phyloP scores from a whole-genome alignment of 495 filamentous ascomycete species.

The Trichoderma virens region DNA sequence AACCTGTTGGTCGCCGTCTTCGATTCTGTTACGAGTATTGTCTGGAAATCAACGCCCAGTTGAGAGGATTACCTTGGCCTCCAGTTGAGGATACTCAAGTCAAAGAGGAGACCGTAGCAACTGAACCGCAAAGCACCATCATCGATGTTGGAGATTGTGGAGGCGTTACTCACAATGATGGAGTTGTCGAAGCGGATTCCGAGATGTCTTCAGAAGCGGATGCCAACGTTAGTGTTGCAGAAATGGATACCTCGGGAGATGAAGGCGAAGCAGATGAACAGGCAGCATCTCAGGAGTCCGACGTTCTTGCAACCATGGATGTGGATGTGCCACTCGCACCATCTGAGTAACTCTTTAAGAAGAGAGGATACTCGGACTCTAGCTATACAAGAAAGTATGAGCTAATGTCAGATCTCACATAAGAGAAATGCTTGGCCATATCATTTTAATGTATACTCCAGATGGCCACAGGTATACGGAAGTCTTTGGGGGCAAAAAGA shows the following conservation, averaged over 20 bases:
- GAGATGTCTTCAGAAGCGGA: neutral
- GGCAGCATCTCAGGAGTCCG: neutral
- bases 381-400: too few species aligned
- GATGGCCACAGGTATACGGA: too few species aligned
- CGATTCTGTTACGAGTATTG: constrained; percentile 7
- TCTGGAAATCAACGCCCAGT: constrained; percentile 1
- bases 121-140: neutral
- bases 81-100: neutral
- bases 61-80: neutral
- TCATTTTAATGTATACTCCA: too few species aligned
- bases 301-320: neutral
- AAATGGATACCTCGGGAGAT: neutral
- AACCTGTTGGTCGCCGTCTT: constrained; percentile 24
- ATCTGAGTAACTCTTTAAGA: neutral
- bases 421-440: too few species aligned
- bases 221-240: neutral
- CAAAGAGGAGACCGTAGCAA: neutral
- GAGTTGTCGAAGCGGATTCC: neutral
- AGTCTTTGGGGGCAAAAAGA: too few species aligned
- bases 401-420: too few species aligned
- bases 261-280: neutral
- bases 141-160: neutral
- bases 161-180: neutral
- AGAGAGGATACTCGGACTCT: too few species aligned
- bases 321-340: neutral